These are phyloP conservation scores for Corylus heterophylla DNA, from an alignment of 306 rosid genomes.

Conservation along the genomic window DNA sequence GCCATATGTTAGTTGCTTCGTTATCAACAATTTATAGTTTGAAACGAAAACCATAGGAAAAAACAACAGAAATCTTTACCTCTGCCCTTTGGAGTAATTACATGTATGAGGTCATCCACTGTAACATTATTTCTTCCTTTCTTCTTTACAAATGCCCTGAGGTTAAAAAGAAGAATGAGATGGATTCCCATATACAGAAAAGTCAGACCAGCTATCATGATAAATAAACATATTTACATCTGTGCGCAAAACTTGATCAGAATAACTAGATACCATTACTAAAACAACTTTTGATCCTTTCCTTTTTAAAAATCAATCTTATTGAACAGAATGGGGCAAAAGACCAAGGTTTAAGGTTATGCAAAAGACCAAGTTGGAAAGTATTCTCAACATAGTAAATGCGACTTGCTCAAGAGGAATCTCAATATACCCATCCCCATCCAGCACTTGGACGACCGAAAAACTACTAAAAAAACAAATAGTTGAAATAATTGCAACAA, in stretches of 20 bases:
- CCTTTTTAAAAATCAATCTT: background rate
- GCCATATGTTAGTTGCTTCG: background rate
- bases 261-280: constrained; percentile 9
- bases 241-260: background rate
- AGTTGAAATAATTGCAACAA: background rate
- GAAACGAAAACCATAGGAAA: background rate
- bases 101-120: constrained; percentile 79
- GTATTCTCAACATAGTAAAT: background rate
- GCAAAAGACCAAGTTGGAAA: background rate
- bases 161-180: constrained; percentile 9
- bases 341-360: background rate
- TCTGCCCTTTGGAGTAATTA: constrained; percentile 91
- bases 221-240: background rate
- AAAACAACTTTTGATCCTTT: background rate
- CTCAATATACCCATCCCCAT: background rate
- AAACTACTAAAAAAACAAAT: background rate
- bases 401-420: background rate
- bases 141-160: constrained; percentile 74
- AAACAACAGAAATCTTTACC: constrained; percentile 38
- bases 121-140: constrained; percentile 84
- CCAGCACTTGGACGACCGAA: background rate
- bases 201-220: constrained; percentile 1
- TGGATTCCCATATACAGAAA: constrained; percentile 9
- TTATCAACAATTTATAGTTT: background rate
- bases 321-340: background rate